Base-by-base conservation (phyloP, 768 basidiomycete species). In the Psilocybe cubensis region DNA sequence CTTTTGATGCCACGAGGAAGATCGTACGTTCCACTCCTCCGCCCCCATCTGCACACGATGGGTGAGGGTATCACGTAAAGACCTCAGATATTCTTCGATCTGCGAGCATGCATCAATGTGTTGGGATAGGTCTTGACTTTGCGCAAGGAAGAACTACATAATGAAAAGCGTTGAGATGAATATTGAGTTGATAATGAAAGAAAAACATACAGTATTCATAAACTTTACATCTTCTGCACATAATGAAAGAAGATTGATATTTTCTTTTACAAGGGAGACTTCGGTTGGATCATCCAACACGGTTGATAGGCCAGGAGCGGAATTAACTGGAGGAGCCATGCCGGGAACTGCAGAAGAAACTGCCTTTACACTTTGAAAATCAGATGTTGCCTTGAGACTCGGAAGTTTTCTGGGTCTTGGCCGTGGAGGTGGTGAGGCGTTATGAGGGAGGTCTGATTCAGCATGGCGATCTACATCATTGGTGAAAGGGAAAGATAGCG, bases 11-110 rank as follows among this genome's bases (percentile, higher is more conserved):
- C 74, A 76, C 52, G 65, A 61, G 40, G 66, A 47, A 3, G 74
- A 71, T 29, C 70, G 68, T 49, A 72, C 66, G 43, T 65, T 64
- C 69, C 71, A 72, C 56, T 76, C 70, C 53, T 73, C 72, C 40
- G 69, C 62, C 18, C 67, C 65, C 46, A 74, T 68, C 50, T 64
- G 65, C 12, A 58, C 56, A 23, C 72, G 68, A 24, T 62, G 59
- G 23, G 58, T 59, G 61, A 74, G 58, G 29, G 65, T 64, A 4
- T 59, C 52, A 33, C 58, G 63, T 50, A 74, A 54, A 12, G 63
- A 63, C 44, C 57, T 46, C 42, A 74, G 50, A n/a, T 65, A 64
- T 14, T 65, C 59, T 53, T 72, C 69, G 14, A 74, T 67, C 38
- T 63, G 66, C 25, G 64, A 53, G 48, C 70, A 73, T 9, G 64